Conservation (phyloP, 805 yeast species). For the Starmerella floris region DNA sequence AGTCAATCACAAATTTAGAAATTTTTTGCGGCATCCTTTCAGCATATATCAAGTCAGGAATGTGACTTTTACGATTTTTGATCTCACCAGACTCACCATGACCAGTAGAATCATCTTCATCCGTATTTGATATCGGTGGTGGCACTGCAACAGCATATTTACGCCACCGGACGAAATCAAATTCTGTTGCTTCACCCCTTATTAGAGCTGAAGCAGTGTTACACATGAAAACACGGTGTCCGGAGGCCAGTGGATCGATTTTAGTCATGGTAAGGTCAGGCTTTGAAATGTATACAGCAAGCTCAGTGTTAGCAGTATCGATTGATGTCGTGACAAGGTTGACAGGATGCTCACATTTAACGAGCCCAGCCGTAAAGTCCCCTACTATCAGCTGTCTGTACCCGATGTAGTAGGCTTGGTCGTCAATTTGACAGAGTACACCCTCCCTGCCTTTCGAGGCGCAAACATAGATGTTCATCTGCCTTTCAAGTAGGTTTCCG, state of each 20-base stretch:
- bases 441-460: neutral
- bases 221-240: too few species aligned
- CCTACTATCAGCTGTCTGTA: neutral
- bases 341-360: neutral
- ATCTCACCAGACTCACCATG: too few species aligned
- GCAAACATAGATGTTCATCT: neutral
- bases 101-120: too few species aligned
- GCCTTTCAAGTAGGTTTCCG: neutral
- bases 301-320: neutral
- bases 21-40: neutral
- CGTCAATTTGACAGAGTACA: neutral
- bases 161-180: too few species aligned
- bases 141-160: too few species aligned
- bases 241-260: neutral
- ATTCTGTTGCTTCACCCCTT: too few species aligned
- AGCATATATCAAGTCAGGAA: neutral
- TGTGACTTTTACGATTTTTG: too few species aligned
- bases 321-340: neutral
- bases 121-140: too few species aligned
- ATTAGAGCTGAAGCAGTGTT: too few species aligned
- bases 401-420: neutral
- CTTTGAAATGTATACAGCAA: neutral
- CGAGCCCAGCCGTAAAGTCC: neutral
- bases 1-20: constrained; percentile 6
- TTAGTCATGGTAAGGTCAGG: neutral